These are phyloP conservation scores for Phytopythium aichiense DNA, from an alignment of 352 stramenopile species.

Conservation along the genomic window DNA sequence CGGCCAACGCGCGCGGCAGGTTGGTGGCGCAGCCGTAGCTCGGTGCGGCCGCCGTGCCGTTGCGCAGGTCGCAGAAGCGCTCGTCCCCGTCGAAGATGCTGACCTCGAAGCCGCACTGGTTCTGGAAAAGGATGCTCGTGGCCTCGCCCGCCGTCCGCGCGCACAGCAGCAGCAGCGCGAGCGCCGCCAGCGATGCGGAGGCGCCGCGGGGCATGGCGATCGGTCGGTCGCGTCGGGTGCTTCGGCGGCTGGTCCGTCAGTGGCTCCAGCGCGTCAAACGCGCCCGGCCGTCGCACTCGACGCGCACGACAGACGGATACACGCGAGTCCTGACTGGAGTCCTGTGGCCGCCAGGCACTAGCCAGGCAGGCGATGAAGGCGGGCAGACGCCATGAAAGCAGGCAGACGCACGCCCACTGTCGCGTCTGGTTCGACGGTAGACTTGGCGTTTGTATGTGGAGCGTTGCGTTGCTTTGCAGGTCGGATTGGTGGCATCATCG, in stretches of 20 bases:
- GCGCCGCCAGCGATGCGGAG: not conserved
- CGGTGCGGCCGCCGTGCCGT: not conserved
- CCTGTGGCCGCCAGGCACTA: not conserved
- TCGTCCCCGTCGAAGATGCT: conserved; percentile 4
- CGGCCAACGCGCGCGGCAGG: conserved; percentile 2
- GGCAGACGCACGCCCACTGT: not conserved
- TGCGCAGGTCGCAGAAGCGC: conserved; percentile 10
- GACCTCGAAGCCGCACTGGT: conserved; percentile 4
- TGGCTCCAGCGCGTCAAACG: no score
- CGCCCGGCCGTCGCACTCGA: no score
- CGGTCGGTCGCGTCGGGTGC: no score
- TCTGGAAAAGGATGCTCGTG: conserved; percentile 6
- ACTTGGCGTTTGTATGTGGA: not conserved
- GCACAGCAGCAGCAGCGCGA: not conserved
- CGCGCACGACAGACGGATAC: not conserved
- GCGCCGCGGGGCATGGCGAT: not conserved
- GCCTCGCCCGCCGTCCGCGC: not conserved
- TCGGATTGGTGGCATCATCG: not conserved
- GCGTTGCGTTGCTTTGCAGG: no score
- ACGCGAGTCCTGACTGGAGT: not conserved
- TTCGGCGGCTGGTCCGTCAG: no score
- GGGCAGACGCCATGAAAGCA: not conserved
- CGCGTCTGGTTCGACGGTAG: not conserved
- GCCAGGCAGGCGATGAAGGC: no score
- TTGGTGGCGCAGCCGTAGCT: conserved; percentile 9